phyloP scores from a whole-genome alignment of 371 early-diverging fungal species.

The Apophysomyces sp. region DNA sequence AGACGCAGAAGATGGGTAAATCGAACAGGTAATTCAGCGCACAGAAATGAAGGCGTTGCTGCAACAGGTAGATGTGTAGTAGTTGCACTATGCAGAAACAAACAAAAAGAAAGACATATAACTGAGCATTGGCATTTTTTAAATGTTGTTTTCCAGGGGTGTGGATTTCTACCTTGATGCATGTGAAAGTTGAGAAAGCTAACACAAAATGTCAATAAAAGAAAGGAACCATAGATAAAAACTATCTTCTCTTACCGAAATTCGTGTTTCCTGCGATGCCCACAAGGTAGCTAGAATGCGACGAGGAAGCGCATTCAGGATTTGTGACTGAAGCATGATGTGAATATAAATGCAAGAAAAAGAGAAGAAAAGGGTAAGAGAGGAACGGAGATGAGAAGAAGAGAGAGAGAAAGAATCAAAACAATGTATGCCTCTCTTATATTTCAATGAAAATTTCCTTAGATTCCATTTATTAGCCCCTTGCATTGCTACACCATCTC shows the following conservation, averaged over 20 bases:
- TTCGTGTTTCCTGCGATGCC: slow-evolving; percentile 40
- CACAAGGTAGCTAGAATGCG: slow-evolving; percentile 35
- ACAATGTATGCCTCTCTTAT: background rate
- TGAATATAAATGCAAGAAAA: background rate
- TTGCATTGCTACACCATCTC: slow-evolving; percentile 5
- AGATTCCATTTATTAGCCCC: slow-evolving; percentile 10
- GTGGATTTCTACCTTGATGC: background rate
- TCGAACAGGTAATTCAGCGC: slow-evolving; percentile 69
- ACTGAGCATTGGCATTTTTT: too few relatives aligned
- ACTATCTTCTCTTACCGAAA: slow-evolving; percentile 26
- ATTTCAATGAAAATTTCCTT: slow-evolving; percentile 5
- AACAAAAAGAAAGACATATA: background rate
- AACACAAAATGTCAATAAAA: background rate
- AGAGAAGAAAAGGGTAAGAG: background rate
- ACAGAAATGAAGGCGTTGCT: slow-evolving; percentile 60
- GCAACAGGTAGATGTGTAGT: slow-evolving; percentile 26
- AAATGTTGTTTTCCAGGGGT: too few relatives aligned
- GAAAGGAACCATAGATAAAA: background rate
- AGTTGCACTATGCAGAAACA: background rate
- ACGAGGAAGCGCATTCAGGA: slow-evolving; percentile 39
- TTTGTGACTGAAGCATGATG: slow-evolving; percentile 41
- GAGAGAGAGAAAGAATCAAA: slow-evolving; percentile 1
- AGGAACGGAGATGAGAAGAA: background rate
- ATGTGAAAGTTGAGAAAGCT: slow-evolving; percentile 17
- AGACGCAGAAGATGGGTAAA: slow-evolving; percentile 62